A percentile compares a stretch with the other conserved stretches of the same genome.
phyloP scores from a whole-genome alignment of 768 basidiomycete genomes.

The Termitomyces sp. region DNA sequence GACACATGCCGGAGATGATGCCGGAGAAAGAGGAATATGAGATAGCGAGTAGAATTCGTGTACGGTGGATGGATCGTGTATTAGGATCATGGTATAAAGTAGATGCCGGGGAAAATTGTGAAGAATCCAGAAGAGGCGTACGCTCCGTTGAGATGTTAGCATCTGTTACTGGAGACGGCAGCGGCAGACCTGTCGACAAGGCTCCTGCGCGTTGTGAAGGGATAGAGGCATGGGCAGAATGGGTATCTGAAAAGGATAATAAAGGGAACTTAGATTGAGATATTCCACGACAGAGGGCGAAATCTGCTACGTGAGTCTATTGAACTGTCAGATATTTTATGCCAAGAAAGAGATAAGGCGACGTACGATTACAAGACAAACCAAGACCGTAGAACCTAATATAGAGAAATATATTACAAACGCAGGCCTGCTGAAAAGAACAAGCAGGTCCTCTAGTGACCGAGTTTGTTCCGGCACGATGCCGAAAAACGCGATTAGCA shows the following conservation, averaged over 20 bases:
- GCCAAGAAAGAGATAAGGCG: background rate
- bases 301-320: conserved; percentile 74
- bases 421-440: conserved; percentile 64
- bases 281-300: conserved; percentile 41
- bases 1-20: conserved; percentile 86
- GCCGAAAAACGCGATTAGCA: conserved; percentile 86
- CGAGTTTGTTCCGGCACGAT: conserved; percentile 87
- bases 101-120: conserved; percentile 22
- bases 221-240: conserved; percentile 30
- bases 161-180: conserved; percentile 25
- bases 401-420: conserved; percentile 82
- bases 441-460: conserved; percentile 78
- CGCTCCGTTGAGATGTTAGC: conserved; percentile 36
- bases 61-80: conserved; percentile 31
- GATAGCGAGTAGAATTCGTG: conserved; percentile 62
- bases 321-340: background rate
- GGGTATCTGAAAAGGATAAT: conserved; percentile 22
- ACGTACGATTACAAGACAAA: conserved; percentile 61
- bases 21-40: conserved; percentile 87
- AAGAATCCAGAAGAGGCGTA: conserved; percentile 49
- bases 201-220: conserved; percentile 25
- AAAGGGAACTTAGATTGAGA: conserved; percentile 14
- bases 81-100: conserved; percentile 18
- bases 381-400: conserved; percentile 51
- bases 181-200: conserved; percentile 28